Evolutionary conservation across 2,329 filamentous ascomycete genomes (phyloP).

Genomic region (Paecilomyces fulvus): DNA sequence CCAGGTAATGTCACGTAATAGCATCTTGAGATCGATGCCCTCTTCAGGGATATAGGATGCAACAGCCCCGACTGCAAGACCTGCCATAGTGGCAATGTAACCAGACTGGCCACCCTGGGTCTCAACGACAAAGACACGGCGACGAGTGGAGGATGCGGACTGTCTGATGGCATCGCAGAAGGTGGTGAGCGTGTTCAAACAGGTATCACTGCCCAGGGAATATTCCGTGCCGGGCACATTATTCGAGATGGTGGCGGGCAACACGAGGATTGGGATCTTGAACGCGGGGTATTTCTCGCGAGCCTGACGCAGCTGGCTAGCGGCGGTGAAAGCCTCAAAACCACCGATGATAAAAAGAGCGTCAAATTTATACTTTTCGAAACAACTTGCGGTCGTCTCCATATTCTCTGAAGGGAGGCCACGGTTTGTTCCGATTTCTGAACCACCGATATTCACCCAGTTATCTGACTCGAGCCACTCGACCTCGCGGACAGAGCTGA

Average conservation of each 20-base stretch:
- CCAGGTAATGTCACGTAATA: slow-evolving; percentile 81
- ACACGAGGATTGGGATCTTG: slow-evolving; percentile 81
- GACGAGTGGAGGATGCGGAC: slow-evolving; percentile 84
- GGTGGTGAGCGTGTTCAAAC: slow-evolving; percentile 84
- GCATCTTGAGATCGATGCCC: slow-evolving; percentile 87
- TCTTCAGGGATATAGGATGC: slow-evolving; percentile 97
- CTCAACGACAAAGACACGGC: slow-evolving; percentile 94
- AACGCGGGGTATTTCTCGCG: slow-evolving; percentile 71
- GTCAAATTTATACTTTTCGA: slow-evolving; percentile 81
- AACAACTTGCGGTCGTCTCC: slow-evolving; percentile 69
- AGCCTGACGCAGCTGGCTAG: slow-evolving; percentile 77
- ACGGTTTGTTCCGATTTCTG: slow-evolving; percentile 95
- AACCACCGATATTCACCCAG: slow-evolving; percentile 95
- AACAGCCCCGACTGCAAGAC: slow-evolving; percentile 81
- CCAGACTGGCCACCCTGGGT: slow-evolving; percentile 93
- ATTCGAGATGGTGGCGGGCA: slow-evolving; percentile 97
- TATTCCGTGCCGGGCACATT: slow-evolving; percentile 98
- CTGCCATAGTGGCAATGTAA: slow-evolving; percentile 85
- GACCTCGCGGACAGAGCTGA: slow-evolving; percentile 76
- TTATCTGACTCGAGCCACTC: slow-evolving; percentile 89
- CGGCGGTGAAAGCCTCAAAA: slow-evolving; percentile 91
- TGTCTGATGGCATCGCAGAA: slow-evolving; percentile 98
- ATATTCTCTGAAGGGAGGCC: slow-evolving; percentile 84
- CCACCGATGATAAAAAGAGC: slow-evolving; percentile 87
- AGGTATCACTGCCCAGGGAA: slow-evolving; percentile 92